These are phyloP conservation scores for Excoecaria agallocha DNA, from an alignment of 345 rosid genomes.

Conservation along the genomic window DNA sequence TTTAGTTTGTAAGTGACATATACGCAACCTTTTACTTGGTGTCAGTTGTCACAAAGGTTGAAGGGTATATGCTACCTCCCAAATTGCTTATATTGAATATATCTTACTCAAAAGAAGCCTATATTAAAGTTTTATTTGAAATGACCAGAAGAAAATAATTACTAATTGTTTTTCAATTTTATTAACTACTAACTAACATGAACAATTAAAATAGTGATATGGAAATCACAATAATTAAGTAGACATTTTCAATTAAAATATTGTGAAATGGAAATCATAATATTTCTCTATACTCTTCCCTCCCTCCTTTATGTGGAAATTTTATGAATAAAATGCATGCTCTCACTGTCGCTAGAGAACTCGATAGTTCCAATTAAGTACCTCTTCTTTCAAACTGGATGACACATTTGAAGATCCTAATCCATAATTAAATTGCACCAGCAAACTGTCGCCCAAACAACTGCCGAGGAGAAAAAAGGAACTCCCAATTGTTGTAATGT, in stretches of 20 bases:
- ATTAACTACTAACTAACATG: not conserved
- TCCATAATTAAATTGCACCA: slow-evolving; percentile 76
- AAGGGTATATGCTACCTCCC: not conserved
- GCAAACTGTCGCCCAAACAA: slow-evolving; percentile 95
- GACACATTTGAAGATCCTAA: slow-evolving; percentile 58
- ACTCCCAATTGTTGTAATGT: slow-evolving; percentile 70
- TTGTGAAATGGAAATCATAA: not conserved
- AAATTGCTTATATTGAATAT: not conserved
- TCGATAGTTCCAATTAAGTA: slow-evolving; percentile 22
- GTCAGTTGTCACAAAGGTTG: not conserved
- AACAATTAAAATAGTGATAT: not conserved
- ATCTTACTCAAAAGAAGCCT: not conserved
- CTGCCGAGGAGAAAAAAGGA: slow-evolving; percentile 88
- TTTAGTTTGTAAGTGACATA: not conserved
- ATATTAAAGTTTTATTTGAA: not conserved
- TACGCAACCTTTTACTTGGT: not conserved
- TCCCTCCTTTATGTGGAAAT: not conserved
- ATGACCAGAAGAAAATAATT: not conserved
- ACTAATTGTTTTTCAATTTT: not conserved
- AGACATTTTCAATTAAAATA: not conserved
- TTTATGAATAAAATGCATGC: not conserved
- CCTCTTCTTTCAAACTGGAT: slow-evolving; percentile 85
- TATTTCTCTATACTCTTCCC: not conserved
- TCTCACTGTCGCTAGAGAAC: slow-evolving; percentile 3
- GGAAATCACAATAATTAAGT: not conserved